These are phyloP conservation scores for Gracilariopsis chorda DNA, from an alignment of 23 red algal species.

Conservation along the genomic window DNA sequence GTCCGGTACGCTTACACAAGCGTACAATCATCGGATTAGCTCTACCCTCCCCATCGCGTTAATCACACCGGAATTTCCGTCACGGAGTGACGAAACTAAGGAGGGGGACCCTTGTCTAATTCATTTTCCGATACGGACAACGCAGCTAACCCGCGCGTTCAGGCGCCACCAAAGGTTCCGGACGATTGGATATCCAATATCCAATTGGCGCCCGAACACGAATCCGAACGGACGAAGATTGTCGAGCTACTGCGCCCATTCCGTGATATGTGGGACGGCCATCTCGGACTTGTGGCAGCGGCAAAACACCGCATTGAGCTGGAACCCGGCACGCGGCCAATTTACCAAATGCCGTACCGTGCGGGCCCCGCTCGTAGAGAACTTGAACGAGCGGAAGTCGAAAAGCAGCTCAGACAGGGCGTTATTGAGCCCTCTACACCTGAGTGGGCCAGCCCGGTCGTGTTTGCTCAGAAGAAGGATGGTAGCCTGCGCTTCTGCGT, in stretches of 20 bases:
- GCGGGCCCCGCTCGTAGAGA: background rate
- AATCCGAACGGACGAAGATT: background rate
- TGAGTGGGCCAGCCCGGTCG: slow-evolving; percentile 9
- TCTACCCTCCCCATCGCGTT: background rate
- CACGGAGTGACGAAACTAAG: background rate
- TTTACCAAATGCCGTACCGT: background rate
- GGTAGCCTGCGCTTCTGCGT: background rate
- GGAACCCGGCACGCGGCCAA: no score
- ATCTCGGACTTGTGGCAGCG: background rate
- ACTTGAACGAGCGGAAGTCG: background rate
- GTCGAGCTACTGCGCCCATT: background rate
- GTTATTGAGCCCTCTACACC: background rate
- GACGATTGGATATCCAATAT: background rate
- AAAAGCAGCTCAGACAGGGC: background rate
- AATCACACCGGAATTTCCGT: background rate
- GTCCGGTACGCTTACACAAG: background rate
- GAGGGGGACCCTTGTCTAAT: background rate
- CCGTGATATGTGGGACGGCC: background rate
- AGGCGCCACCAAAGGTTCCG: background rate
- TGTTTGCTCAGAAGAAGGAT: slow-evolving; percentile 1
- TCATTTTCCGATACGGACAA: no score
- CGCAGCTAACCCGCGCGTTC: background rate
- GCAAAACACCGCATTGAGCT: slow-evolving; percentile 22
- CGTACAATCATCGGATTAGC: background rate
- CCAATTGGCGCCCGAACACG: background rate